Conservation (phyloP, 495 filamentous ascomycete species). For the Bacidia rubella region DNA sequence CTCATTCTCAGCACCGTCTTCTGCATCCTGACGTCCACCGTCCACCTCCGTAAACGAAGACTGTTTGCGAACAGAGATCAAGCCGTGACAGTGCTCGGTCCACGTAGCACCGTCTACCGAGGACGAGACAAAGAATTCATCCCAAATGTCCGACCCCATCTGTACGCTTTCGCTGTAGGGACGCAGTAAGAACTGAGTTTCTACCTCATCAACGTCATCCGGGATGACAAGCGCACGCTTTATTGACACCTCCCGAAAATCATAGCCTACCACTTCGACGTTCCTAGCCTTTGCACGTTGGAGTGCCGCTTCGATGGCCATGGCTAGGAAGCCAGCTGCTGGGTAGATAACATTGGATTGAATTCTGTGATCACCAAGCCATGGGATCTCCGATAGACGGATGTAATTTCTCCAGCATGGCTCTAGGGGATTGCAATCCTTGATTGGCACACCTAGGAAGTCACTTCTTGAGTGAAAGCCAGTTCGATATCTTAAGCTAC, state of each 20-base stretch:
- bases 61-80: slow-evolving; percentile 7
- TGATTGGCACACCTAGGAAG: slow-evolving; percentile 26
- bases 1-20: not conserved
- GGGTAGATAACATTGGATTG: slow-evolving; percentile 37
- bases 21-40: not conserved
- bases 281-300: not conserved
- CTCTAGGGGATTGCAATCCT: slow-evolving; percentile 21
- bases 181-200: slow-evolving; percentile 24
- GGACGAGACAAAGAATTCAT: slow-evolving; percentile 28
- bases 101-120: slow-evolving; percentile 22
- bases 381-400: not conserved
- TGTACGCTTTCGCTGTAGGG: slow-evolving; percentile 28
- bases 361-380: slow-evolving; percentile 10
- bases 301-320: slow-evolving; percentile 39
- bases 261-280: not conserved
- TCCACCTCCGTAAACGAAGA: not conserved
- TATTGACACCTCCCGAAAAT: slow-evolving; percentile 31
- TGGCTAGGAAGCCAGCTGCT: slow-evolving; percentile 38
- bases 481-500: slow-evolving; percentile 21
- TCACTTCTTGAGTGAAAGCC: slow-evolving; percentile 23
- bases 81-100: slow-evolving; percentile 27
- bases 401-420: slow-evolving; percentile 24
- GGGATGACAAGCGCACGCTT: slow-evolving; percentile 29
- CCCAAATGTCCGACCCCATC: slow-evolving; percentile 26
- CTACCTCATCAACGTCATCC: slow-evolving; percentile 26